Base-by-base conservation (phyloP, 2,329 filamentous ascomycete species). In the Ceratocystis harringtonii region DNA sequence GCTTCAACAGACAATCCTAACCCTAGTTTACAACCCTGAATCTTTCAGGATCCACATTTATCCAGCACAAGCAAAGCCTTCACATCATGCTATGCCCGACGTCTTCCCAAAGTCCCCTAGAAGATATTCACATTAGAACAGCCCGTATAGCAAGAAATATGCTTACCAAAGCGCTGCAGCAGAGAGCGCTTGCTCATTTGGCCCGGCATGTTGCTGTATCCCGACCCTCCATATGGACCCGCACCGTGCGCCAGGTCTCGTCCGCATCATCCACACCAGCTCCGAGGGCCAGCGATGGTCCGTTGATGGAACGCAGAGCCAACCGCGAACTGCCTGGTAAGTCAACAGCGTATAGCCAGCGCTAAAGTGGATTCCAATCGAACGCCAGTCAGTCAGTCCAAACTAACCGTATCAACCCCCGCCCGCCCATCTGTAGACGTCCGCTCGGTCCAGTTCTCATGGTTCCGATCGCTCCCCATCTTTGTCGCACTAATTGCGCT, bases 391-490 rank as follows among this genome's bases (percentile, higher is more conserved):
- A 52, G 25, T 10, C 48, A 28, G 19, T 10, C 48, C 63, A 57
- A 64, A 44, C 66, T 69, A 66, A 69, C 68, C 2, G 22, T 17
- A 36, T 1, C 17, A 22, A 5, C 25, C 2, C 5, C 5, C 50
- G 0, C 50, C 43, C 15, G 22, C 15, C 57, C 30, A 41, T 25
- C 36, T 28, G 3, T 28, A 78, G 78, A 78, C 69, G 71, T 80
- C 66, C 71, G 76, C 64, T 73, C 76, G 66, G 73, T 75, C 66
- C 73, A 72, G 61, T 83, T 84, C 73, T 79, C 80, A 70, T 92
- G 88, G 88, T 73, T 80, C 65, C 82, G 83, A 70, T 90, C 90
- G 0, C 76, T 96, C 43, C 92, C 92, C 64, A 78, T 95, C 73
- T 97, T 97, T 81, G 74, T 87, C 64, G 75, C 82, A 69, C 78